Evolutionary conservation across 495 filamentous ascomycete species (phyloP), one percentile per base, ranked within the genome.

Genomic region (Penicillium paradoxum): DNA sequence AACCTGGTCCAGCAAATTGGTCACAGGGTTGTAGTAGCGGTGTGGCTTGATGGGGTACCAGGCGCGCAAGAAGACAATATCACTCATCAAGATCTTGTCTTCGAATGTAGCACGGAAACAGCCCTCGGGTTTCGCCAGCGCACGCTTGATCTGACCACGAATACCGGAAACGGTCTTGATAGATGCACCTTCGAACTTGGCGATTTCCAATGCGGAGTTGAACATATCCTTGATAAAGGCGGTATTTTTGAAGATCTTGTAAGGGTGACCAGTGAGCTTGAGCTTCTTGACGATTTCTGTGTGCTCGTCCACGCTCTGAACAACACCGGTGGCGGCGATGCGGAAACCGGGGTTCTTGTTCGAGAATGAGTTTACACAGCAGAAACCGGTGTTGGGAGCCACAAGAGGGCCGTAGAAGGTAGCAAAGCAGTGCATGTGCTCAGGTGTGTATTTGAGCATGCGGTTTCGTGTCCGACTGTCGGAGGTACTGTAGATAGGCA

Each of bases 181-280:
- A 40, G 86, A 83, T 9, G 93, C 93, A 33, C 93, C 95, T 73
- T 97, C 93, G 62, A 98, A 97, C 71, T 97, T 97, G 67, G 93
- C 92, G 52, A 97, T 90, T 66, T 98, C 93, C 13, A 98, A 79
- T 0, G 88, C 75, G 1, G 85, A 85, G 61, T 81, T 91, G 77
- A 98, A 98, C 93, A 98, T 98, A 68, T 97, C 90, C 66, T 91
- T 92, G 76, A 98, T 93, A 72, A 98, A 97, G 15, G 93, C 90
- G 0, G 93, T 98, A 73, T 98, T 98, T 66, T 95, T 95, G 81
- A 96, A 98, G 70, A 98, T 95, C 76, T 97, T 98, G 74, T 90
- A 91, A 6, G 93, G 90, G 24, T 82, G 77, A 56, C 91, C 91
- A 14, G 89, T 95, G 24, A 98, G 80, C 67, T 97, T 98, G 60